Base-by-base conservation (phyloP, 31 red algal species). In the Porphyra umbilicalis region DNA sequence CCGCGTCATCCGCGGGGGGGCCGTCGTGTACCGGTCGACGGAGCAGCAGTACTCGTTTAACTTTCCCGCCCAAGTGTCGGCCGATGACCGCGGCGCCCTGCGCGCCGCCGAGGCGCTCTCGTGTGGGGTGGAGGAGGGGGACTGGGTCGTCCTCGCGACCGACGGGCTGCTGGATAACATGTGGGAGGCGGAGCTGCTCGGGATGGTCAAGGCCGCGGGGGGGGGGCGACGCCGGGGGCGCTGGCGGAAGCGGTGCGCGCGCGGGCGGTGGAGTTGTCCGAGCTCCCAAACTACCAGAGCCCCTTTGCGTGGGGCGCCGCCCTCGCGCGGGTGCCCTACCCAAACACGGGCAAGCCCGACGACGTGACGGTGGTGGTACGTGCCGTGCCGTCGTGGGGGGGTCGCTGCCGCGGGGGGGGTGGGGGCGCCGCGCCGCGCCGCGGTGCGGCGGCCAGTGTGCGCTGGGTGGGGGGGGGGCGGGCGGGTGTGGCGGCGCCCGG, bases 41-140 rank as follows among this genome's bases (percentile, higher is more conserved):
- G 93, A 95, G 76, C 96, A 98, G 74, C 96, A 98, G 83, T 93
- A 98, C 77, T 95, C 86, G 81, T 95, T 95, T 80, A 98, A 98
- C 76, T 98, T 94, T 79, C 96, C 96, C 0, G 96, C 94, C 76
- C 96, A 98, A 75, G 88, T 98, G 77, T 84, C 91, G 8, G 86
- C 84, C 35, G 89, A 94, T 29, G 86, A 82, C n/a, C 57, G 57
- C 25, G 91, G 86, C 35, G 87, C 95, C 35, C 80, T 93, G 29
- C 83, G 86, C 0, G 83, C 57, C 16, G 90, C 83, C 16, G 82
- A 79, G 20, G 32, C 42, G 20, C 2, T 39, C 14, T 0, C 33
- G 32, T 35, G 18, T 35, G 30, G 33, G 10, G 42, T 98, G 75
- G 38, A 81, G 57, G 81, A 35, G 76, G 93, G 93, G 4, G 96